Percentiles rank a stretch among this genome's conserved stretches.
Conservation (phyloP, 2,329 filamentous ascomycete species). For the Teratosphaeria epicoccoides region DNA sequence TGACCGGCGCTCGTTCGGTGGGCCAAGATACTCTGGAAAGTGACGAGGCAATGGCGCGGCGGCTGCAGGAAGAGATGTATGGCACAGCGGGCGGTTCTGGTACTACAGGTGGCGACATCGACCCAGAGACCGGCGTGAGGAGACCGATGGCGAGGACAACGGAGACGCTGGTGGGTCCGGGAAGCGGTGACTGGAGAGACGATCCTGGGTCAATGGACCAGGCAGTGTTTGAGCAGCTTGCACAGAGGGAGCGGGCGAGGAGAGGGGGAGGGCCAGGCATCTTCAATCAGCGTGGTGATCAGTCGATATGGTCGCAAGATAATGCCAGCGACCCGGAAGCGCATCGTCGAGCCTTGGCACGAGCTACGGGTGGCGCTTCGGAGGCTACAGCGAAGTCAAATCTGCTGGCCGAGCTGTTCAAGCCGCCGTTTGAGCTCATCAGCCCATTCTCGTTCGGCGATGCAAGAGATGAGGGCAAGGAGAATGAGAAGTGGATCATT, state of each 20-base stretch:
- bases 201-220: slow-evolving; percentile 47
- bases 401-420: slow-evolving; percentile 80
- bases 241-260: slow-evolving; percentile 27
- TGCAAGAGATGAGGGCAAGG: slow-evolving; percentile 75
- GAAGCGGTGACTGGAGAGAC: slow-evolving; percentile 40
- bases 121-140: slow-evolving; percentile 54
- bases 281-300: slow-evolving; percentile 53
- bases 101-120: slow-evolving; percentile 26
- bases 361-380: slow-evolving; percentile 54
- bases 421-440: slow-evolving; percentile 87
- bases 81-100: slow-evolving; percentile 35
- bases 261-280: slow-evolving; percentile 40
- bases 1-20: slow-evolving; percentile 15
- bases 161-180: slow-evolving; percentile 77
- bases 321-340: slow-evolving; percentile 39
- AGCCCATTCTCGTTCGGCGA: slow-evolving; percentile 66
- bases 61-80: slow-evolving; percentile 87
- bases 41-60: slow-evolving; percentile 84
- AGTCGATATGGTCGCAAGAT: slow-evolving; percentile 48
- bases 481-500: slow-evolving; percentile 83
- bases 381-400: slow-evolving; percentile 59
- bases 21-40: slow-evolving; percentile 49
- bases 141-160: slow-evolving; percentile 86
- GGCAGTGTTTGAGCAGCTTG: slow-evolving; percentile 56
- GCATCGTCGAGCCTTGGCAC: slow-evolving; percentile 44